Percentiles rank a stretch among this genome's conserved stretches.
phyloP scores from a whole-genome alignment of 164 flowering plant genomes.

The Umbilicus rupestris region DNA sequence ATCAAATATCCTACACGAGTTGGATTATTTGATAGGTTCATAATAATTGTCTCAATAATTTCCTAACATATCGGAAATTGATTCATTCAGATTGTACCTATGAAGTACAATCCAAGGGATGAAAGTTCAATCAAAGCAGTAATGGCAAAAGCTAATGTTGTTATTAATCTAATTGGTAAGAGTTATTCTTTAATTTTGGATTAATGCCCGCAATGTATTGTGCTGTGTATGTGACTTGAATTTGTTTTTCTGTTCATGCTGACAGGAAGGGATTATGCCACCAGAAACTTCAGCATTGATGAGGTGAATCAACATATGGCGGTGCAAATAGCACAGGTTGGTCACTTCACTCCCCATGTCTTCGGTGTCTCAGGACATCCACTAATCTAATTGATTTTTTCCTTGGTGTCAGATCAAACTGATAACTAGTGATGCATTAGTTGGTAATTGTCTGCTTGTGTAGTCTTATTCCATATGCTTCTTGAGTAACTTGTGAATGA shows the following conservation, averaged over 20 bases:
- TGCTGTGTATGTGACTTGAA: not conserved
- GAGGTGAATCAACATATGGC: slow-evolving; percentile 85
- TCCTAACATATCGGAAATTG: not conserved
- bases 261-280: slow-evolving; percentile 88
- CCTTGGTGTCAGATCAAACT: not conserved
- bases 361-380: not conserved
- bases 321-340: slow-evolving; percentile 71
- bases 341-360: slow-evolving; percentile 11
- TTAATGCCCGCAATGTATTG: not conserved
- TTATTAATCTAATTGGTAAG: slow-evolving; percentile 87
- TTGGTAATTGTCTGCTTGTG: not conserved
- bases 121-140: slow-evolving; percentile 88
- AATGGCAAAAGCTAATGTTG: slow-evolving; percentile 98
- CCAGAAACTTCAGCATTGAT: slow-evolving; percentile 91
- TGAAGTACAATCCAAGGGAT: slow-evolving; percentile 93
- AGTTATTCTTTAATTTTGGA: slow-evolving; percentile 5
- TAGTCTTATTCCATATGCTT: not conserved
- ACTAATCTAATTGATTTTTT: not conserved
- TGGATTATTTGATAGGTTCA: not conserved
- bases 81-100: slow-evolving; percentile 77
- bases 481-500: not conserved
- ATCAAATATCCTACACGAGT: not conserved
- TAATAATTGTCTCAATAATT: not conserved
- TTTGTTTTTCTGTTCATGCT: slow-evolving; percentile 2
- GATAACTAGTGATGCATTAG: not conserved